Evolutionary conservation across 2,329 filamentous ascomycete species (phyloP).

Genomic region (Cladosporium cucumerinum): DNA sequence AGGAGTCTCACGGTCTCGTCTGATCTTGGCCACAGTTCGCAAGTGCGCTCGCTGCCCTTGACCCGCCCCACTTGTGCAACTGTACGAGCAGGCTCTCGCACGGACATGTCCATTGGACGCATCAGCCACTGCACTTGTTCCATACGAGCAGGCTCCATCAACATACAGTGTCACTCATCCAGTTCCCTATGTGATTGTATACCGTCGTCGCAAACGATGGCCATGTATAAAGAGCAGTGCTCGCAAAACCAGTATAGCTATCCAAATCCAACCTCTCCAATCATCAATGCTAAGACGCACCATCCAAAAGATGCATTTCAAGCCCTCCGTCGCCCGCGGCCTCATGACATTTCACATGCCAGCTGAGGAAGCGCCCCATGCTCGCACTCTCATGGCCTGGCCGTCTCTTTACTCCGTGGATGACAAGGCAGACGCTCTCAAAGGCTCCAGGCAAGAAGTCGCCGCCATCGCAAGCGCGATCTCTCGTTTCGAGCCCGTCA

Average conservation of each 20-base stretch:
- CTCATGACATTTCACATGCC: conserved; percentile 6
- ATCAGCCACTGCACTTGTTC: neutral
- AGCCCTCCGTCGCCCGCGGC: neutral
- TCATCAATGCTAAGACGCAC: neutral
- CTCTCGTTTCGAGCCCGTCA: conserved; percentile 8
- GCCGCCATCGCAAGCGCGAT: conserved; percentile 12
- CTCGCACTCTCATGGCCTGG: conserved; percentile 13
- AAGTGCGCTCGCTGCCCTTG: neutral
- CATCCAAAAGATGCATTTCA: neutral
- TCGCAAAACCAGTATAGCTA: neutral
- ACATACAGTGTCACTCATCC: neutral
- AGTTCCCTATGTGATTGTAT: neutral
- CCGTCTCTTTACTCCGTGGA: neutral
- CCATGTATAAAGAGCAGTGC: neutral
- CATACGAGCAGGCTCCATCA: neutral
- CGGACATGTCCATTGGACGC: neutral
- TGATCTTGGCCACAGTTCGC: neutral
- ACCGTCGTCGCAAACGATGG: neutral
- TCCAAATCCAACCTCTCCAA: neutral
- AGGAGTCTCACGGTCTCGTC: neutral
- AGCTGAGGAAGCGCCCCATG: conserved; percentile 2
- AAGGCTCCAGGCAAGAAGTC: conserved; percentile 4
- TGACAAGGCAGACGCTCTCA: neutral
- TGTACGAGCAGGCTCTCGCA: neutral
- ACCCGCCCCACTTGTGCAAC: neutral